Evolutionary conservation across 345 rosid species (phyloP).

Genomic region (Clarkia xantiana): DNA sequence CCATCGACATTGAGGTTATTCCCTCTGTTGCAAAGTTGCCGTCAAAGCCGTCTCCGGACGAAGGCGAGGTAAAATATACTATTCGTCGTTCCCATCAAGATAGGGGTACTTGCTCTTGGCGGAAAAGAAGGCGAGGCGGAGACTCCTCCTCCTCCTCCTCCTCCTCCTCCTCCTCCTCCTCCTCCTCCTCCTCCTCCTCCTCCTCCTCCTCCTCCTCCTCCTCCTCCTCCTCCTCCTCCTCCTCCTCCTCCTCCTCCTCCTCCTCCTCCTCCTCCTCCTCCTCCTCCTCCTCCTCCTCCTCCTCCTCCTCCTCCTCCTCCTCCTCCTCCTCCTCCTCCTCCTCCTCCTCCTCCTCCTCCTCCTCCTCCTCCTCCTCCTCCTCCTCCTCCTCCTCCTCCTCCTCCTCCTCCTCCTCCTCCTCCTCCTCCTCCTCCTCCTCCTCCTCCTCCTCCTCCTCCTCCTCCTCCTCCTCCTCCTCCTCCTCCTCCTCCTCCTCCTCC

Average conservation of each 20-base stretch:
- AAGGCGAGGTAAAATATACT: no score
- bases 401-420: neutral
- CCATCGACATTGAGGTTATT: no score
- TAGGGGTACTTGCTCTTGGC: no score
- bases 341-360: neutral
- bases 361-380: neutral
- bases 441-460: neutral
- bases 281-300: neutral
- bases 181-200: neutral
- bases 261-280: neutral
- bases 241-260: neutral
- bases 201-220: neutral
- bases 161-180: neutral
- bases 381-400: neutral
- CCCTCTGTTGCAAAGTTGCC: no score
- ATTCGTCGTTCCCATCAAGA: no score
- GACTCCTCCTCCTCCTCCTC: neutral
- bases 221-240: neutral
- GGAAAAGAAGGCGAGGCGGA: no score
- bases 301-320: neutral
- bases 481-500: neutral
- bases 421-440: neutral
- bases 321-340: neutral
- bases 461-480: neutral
- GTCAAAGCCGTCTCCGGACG: no score